Conservation (phyloP, 345 rosid genomes). For the Odontarrhena argentea region DNA sequence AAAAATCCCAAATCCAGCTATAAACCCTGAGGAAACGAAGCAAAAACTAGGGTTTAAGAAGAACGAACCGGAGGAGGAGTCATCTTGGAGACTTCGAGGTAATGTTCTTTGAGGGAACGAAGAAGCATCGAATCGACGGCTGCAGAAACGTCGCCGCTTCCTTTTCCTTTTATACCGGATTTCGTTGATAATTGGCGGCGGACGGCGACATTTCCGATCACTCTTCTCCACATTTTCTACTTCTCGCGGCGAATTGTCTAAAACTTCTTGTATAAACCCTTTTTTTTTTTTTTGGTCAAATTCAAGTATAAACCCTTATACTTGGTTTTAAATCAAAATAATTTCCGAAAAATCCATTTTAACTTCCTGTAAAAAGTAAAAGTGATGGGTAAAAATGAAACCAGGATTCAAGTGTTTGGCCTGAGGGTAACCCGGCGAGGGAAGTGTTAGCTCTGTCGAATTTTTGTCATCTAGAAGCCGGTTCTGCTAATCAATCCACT, state of each 20-base stretch:
- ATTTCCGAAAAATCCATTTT: too few species aligned
- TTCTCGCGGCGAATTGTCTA: constrained; percentile 25
- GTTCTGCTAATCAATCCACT: too few species aligned
- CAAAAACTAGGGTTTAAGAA: constrained; percentile 34
- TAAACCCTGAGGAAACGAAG: constrained; percentile 17
- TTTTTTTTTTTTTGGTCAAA: too few species aligned
- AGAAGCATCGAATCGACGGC: constrained; percentile 75
- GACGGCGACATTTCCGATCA: constrained; percentile 37
- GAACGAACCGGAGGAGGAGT: constrained; percentile 82
- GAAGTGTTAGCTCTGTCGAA: too few species aligned
- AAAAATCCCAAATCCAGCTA: not conserved
- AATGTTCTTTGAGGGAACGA: constrained; percentile 95
- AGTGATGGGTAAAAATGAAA: too few species aligned
- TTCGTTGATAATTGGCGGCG: constrained; percentile 42
- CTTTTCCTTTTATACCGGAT: constrained; percentile 25
- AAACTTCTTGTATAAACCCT: too few species aligned
- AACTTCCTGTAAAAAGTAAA: too few species aligned
- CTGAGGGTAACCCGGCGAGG: too few species aligned
- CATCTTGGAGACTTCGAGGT: constrained; percentile 80
- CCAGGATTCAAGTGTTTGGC: too few species aligned
- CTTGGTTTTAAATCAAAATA: too few species aligned
- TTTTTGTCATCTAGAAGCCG: too few species aligned
- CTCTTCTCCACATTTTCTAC: constrained; percentile 49
- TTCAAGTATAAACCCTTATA: too few species aligned
- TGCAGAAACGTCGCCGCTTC: constrained; percentile 42